Evolutionary conservation across 1,139 yeast species (phyloP).

Genomic region (Ogataea hybrid): DNA sequence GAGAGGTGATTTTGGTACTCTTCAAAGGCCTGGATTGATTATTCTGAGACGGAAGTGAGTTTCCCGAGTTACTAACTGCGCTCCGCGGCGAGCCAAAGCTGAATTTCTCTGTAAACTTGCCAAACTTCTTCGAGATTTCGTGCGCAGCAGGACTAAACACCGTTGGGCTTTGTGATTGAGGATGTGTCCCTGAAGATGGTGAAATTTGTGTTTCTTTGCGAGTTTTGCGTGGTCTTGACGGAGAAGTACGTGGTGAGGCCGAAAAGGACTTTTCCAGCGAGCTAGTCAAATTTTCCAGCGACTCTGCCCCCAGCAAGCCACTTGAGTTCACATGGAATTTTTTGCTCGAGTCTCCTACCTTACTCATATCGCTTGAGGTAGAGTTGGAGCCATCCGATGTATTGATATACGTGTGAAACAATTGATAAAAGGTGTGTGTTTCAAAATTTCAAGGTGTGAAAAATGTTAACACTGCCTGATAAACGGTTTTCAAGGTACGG

Average conservation of each 20-base stretch:
- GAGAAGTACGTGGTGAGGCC: slow-evolving; percentile 9
- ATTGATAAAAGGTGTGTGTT: not conserved
- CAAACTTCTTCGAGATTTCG: slow-evolving; percentile 10
- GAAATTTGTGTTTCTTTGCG: slow-evolving; percentile 5
- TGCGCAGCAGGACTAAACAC: slow-evolving; percentile 1
- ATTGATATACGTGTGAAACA: not conserved
- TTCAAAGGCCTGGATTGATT: slow-evolving; percentile 3
- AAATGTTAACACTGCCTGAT: slow-evolving; percentile 4
- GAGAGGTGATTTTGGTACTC: not conserved
- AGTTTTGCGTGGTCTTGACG: slow-evolving; percentile 4
- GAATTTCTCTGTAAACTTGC: slow-evolving; percentile 14
- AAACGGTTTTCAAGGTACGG: slow-evolving; percentile 2
- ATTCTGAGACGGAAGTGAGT: slow-evolving; percentile 2
- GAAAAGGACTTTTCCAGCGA: slow-evolving; percentile 17
- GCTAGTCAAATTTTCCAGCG: slow-evolving; percentile 16
- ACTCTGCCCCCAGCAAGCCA: slow-evolving; percentile 17
- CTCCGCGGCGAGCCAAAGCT: slow-evolving; percentile 12
- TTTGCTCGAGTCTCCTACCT: slow-evolving; percentile 12
- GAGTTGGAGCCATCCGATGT: not conserved
- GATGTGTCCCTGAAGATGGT: slow-evolving; percentile 3
- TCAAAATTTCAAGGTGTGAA: slow-evolving; percentile 5
- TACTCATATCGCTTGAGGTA: slow-evolving; percentile 7
- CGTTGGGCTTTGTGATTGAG: slow-evolving; percentile 9
- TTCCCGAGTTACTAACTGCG: slow-evolving; percentile 3
- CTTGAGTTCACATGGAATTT: slow-evolving; percentile 13